Percentiles rank a stretch among this genome's conserved stretches.
These are phyloP conservation scores for Chlorella variabilis DNA, from an alignment of 163 green algal species.

Conservation along the genomic window DNA sequence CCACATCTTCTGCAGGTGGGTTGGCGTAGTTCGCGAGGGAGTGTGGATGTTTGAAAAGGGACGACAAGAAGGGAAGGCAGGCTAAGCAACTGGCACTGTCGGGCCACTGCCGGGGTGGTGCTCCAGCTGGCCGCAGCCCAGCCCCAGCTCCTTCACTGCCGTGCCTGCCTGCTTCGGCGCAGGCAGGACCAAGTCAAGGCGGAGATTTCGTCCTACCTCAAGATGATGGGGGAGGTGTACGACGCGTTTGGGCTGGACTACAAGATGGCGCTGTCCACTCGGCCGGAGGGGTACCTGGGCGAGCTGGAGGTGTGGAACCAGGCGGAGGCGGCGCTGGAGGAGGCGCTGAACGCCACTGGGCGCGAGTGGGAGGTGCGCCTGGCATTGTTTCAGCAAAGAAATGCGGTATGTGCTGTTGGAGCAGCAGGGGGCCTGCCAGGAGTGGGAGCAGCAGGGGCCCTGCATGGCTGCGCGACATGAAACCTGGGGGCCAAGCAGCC, in stretches of 20 bases:
- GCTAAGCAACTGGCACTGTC: too few relatives aligned
- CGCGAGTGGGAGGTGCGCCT: constrained; percentile 77
- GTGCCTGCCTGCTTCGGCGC: too few relatives aligned
- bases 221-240: constrained; percentile 96
- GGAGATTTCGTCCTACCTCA: constrained; percentile 80
- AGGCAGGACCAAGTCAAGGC: constrained; percentile 78
- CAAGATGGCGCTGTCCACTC: constrained; percentile 93
- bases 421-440: too few relatives aligned
- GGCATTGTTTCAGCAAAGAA: background rate
- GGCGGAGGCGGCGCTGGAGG: constrained; percentile 76
- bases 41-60: too few relatives aligned
- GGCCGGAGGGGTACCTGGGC: constrained; percentile 92
- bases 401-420: background rate
- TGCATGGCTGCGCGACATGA: too few relatives aligned
- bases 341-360: constrained; percentile 82
- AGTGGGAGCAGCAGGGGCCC: too few relatives aligned
- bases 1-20: constrained; percentile 96
- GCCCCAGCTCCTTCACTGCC: too few relatives aligned
- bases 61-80: too few relatives aligned
- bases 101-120: too few relatives aligned
- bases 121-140: too few relatives aligned
- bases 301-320: constrained; percentile 92
- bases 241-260: constrained; percentile 94
- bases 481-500: too few relatives aligned
- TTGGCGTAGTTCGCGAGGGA: too few relatives aligned